These are phyloP conservation scores for Dryadomyces quercivorus DNA, from an alignment of 2,329 filamentous ascomycete species.

Conservation along the genomic window DNA sequence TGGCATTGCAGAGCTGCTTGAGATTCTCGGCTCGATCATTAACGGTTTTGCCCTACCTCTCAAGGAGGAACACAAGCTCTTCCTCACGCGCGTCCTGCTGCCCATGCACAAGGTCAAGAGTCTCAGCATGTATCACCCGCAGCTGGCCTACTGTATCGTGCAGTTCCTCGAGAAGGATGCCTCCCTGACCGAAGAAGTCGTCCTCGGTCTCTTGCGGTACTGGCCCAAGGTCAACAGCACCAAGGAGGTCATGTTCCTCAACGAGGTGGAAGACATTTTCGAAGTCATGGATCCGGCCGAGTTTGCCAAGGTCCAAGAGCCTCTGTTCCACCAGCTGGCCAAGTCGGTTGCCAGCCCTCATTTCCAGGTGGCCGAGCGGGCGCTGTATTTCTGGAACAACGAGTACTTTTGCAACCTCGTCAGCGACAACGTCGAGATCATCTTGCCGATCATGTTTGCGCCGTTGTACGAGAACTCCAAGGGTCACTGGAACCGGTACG, in stretches of 20 bases:
- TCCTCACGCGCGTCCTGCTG: slow-evolving; percentile 83
- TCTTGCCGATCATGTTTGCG: slow-evolving; percentile 98
- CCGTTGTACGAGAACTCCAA: slow-evolving; percentile 98
- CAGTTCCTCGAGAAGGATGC: slow-evolving; percentile 98
- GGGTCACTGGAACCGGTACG: slow-evolving; percentile 92
- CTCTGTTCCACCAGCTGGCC: slow-evolving; percentile 90
- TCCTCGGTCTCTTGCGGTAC: slow-evolving; percentile 85
- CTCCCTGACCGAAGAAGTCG: slow-evolving; percentile 92
- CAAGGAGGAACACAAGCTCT: slow-evolving; percentile 98
- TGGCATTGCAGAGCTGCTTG: slow-evolving; percentile 88
- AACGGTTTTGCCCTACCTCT: slow-evolving; percentile 94
- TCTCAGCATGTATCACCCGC: slow-evolving; percentile 98
- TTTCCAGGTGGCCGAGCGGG: slow-evolving; percentile 95
- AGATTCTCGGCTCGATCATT: slow-evolving; percentile 97
- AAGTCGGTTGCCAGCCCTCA: slow-evolving; percentile 98
- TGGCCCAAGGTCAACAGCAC: slow-evolving; percentile 99
- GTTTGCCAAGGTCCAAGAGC: slow-evolving; percentile 97
- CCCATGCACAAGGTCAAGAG: slow-evolving; percentile 98
- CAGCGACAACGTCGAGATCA: slow-evolving; percentile 97
- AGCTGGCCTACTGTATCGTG: slow-evolving; percentile 96
- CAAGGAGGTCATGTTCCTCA: slow-evolving; percentile 99
- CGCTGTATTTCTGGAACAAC: slow-evolving; percentile 99
- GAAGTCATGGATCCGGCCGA: slow-evolving; percentile 99
- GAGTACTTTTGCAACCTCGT: slow-evolving; percentile 99
- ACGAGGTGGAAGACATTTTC: slow-evolving; percentile 98